phyloP scores from a whole-genome alignment of 257 asterid species.

The Solanum pinnatisectum region DNA sequence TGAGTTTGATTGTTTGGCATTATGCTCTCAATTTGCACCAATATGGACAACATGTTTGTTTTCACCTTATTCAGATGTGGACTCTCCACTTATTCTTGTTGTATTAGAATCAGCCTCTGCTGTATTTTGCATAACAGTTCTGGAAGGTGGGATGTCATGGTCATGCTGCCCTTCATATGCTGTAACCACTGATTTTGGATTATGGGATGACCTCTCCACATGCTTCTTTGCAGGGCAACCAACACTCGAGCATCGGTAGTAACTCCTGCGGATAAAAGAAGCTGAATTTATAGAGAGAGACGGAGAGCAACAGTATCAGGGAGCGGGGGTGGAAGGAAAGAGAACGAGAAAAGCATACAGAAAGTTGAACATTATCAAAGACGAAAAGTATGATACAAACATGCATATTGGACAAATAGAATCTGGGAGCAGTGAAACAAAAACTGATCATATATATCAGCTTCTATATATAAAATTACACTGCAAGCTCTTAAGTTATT shows the following conservation, averaged over 20 bases:
- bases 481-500: not conserved
- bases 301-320: not conserved
- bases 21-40: constrained; percentile 39
- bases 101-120: constrained; percentile 21
- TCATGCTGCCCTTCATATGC: constrained; percentile 77
- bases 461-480: not conserved
- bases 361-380: not conserved
- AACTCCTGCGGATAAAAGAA: constrained; percentile 49
- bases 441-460: not conserved
- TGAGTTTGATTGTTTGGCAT: not conserved
- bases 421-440: not conserved
- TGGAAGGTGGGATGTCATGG: constrained; percentile 52
- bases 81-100: constrained; percentile 25
- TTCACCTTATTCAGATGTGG: constrained; percentile 45
- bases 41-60: constrained; percentile 39
- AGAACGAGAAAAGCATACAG: not conserved
- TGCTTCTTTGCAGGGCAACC: constrained; percentile 91
- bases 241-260: constrained; percentile 72
- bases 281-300: constrained; percentile 5
- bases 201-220: constrained; percentile 82
- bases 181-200: constrained; percentile 61
- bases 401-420: not conserved
- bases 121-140: constrained; percentile 29
- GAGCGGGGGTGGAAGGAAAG: not conserved
- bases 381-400: not conserved